Base-by-base conservation (phyloP, 2,329 filamentous ascomycete species). In the Fusarium stilboides region DNA sequence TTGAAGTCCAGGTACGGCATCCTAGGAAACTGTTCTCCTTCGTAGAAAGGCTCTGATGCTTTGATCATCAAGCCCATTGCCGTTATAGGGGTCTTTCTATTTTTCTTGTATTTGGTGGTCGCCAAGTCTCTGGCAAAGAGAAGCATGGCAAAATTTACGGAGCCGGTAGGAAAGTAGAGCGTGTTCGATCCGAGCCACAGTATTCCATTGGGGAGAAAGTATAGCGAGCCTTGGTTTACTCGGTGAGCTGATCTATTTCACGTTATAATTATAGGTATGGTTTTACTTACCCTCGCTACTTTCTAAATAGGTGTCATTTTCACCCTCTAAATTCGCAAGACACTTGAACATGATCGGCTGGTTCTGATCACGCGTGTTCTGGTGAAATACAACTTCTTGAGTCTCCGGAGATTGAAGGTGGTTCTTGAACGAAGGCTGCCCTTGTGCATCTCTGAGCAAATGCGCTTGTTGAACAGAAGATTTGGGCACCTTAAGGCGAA, bases 21-120 rank as follows among this genome's bases (percentile, higher is more conserved):
- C 8, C 20, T 12, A 17, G 22, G 31, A 24, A 14, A 7, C 12
- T 26, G 14, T 9, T 54, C 44, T 8, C 34, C 43, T 17, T 55
- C 34, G 7, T 58, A 62, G 28, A 50, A 58, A 12, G 62, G 62
- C 33, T 57, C 58, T 19, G 22, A 22, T 13, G 34, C 58, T 7
- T 19, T 14, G 8, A 65, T n/a, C 39, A 65, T 40, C n/a, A 62
- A 5, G n/a, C 42, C 43, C 53, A 65, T 57, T 5, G 53, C 52
- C 19, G 58, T 58, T 20, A 47, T 62, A 6, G 51, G 53, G 10
- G 28, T 31, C 28, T 7, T 20, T 4, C 34, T 15, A 4, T n/a
- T 17, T 4, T 26, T 20, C 24, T 8, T 22, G 13, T 15, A 43
- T 9, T 34, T 37, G 13, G 44, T 40, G n/a, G 54, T 31, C 28